These are phyloP conservation scores for Aspergillus flavus DNA, from an alignment of 2,329 filamentous ascomycete genomes.

Conservation along the genomic window DNA sequence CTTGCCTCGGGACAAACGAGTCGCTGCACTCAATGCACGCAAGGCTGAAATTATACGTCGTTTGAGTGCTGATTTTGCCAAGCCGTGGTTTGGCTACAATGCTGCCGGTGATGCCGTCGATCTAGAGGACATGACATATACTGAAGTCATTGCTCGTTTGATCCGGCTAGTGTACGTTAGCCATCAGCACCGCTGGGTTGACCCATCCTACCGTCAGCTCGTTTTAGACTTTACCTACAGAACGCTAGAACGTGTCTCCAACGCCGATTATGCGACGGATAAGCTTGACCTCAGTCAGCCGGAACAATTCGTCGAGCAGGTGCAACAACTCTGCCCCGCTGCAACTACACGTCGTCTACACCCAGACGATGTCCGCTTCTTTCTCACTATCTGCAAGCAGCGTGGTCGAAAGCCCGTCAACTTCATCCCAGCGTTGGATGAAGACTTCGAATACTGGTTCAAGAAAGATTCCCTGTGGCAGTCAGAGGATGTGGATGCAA, in stretches of 20 bases:
- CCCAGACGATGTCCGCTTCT: conserved; percentile 94
- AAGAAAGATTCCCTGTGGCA: conserved; percentile 99
- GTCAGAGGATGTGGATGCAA: conserved; percentile 90
- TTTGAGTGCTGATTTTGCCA: conserved; percentile 90
- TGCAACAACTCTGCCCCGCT: conserved; percentile 77
- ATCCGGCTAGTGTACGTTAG: conserved; percentile 85
- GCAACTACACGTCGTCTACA: conserved; percentile 86
- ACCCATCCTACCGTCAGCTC: conserved; percentile 73
- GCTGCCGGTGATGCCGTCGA: conserved; percentile 75
- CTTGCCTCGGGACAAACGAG: conserved; percentile 39
- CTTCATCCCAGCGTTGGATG: conserved; percentile 87
- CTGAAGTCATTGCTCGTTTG: conserved; percentile 78
- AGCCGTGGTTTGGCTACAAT: conserved; percentile 91
- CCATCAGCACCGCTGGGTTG: conserved; percentile 85
- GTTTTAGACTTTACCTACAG: conserved; percentile 92
- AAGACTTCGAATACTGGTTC: conserved; percentile 97
- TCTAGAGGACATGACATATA: conserved; percentile 91
- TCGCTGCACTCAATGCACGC: conserved; percentile 69
- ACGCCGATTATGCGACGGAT: conserved; percentile 48
- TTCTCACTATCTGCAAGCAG: conserved; percentile 79
- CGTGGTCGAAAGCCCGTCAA: conserved; percentile 91
- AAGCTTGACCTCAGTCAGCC: background rate
- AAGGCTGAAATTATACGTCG: conserved; percentile 89
- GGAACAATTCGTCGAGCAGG: background rate
- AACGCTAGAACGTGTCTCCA: conserved; percentile 72